Evolutionary conservation across 2,329 filamentous ascomycete species (phyloP), one percentile per base, ranked within the genome.

Genomic region (Colletotrichum chlorophyti): DNA sequence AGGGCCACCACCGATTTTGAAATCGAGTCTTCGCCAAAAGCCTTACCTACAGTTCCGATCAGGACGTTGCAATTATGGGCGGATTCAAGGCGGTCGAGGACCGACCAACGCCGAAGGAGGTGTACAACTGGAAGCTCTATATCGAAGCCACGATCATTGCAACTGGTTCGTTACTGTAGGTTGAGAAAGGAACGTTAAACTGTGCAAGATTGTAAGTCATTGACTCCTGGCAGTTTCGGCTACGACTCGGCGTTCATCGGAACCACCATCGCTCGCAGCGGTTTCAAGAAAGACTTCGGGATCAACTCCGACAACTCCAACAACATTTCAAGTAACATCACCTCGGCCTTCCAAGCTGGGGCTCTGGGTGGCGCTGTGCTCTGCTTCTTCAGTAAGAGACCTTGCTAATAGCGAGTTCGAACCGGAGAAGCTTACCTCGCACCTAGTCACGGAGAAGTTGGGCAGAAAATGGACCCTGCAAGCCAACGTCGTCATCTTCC

Each of bases 181-280:
- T 58, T 21, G 4, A 5, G 26, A 31, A n/a, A n/a, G n/a, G n/a
- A n/a, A n/a, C n/a, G n/a, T n/a, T n/a, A n/a, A 14, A 65, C 1
- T 60, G 68, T 23, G 19, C 51, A 26, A 17, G 10, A 12, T 11
- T 14, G 10, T 27, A 12, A 21, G 9, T 14, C 26, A 49, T 46
- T 17, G 10, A 23, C 17, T 32, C 35, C 62, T 21, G 26, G 15
- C 26, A 78, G 77, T 2, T 82, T 82, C 59, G 80, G 81, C n/a
- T 82, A 84, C 64, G 81, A 83, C 61, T 77, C 75, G 3, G 78
- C 80, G 12, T 83, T 84, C 68, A 76, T 83, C 15, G 82, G 82
- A 3, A 82, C 79, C 0, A 83, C 81, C 0, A 83, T 84, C 49
- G 74, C 79, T 3, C 78, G 77, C 23, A 62, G 71, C 24, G 76